Conservation (phyloP, 2,329 filamentous ascomycete genomes). For the Harringtonia lauricola region DNA sequence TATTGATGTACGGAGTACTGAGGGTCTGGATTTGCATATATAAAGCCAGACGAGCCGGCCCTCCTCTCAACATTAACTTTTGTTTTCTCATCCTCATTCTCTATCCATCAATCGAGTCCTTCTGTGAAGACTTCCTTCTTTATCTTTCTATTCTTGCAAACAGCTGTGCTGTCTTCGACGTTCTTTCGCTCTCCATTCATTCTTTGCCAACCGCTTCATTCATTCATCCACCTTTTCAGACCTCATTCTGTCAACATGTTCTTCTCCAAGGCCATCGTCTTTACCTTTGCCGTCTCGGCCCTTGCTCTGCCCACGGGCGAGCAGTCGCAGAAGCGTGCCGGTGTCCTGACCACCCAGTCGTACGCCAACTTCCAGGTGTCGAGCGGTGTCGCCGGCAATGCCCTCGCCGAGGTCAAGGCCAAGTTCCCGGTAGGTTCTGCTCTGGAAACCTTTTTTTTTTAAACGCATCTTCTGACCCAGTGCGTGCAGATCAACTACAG, state of each 20-base stretch:
- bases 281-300: constrained; percentile 23
- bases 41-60: constrained; percentile 1
- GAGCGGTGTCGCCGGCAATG: constrained; percentile 38
- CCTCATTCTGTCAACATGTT: constrained; percentile 17
- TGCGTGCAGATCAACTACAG: constrained; percentile 31
- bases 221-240: constrained; percentile 11
- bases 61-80: not conserved
- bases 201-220: not conserved
- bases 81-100: constrained; percentile 3
- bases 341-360: constrained; percentile 17
- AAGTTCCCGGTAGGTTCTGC: constrained; percentile 36
- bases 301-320: constrained; percentile 19
- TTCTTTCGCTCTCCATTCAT: not conserved
- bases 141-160: constrained; percentile 5
- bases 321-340: constrained; percentile 17
- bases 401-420: constrained; percentile 39
- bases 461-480: not conserved
- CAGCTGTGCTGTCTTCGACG: constrained; percentile 11
- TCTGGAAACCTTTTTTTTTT: not conserved
- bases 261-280: constrained; percentile 24
- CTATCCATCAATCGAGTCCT: constrained; percentile 4
- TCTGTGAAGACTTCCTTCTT: constrained; percentile 10
- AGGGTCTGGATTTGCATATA: constrained; percentile 1
- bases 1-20: too few relatives aligned
- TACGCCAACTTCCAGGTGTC: constrained; percentile 36